Conservation (phyloP, 2,329 filamentous ascomycete genomes). For the Cladophialophora yegresii region DNA sequence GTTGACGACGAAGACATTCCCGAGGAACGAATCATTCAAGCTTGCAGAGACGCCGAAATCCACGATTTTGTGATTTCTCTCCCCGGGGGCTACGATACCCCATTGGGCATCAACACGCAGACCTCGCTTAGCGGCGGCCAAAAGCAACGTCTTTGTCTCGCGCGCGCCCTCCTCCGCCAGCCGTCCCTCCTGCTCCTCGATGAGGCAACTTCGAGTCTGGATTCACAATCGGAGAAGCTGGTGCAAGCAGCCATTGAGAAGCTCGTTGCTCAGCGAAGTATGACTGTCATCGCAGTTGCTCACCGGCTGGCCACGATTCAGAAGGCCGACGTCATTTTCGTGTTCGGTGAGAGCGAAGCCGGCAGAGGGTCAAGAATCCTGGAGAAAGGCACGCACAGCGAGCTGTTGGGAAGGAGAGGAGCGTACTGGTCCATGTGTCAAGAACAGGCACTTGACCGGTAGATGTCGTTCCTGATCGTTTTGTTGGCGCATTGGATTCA, state of each 20-base stretch:
- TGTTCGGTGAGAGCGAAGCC: conserved; percentile 63
- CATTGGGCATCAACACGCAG: conserved; percentile 53
- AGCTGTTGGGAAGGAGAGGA: conserved; percentile 55
- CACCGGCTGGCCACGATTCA: conserved; percentile 76
- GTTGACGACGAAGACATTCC: conserved; percentile 40
- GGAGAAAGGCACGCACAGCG: conserved; percentile 63
- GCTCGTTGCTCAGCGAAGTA: conserved; percentile 52
- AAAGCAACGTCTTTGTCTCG: conserved; percentile 59
- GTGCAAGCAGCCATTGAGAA: conserved; percentile 70
- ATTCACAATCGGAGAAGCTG: conserved; percentile 66
- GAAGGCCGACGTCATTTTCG: conserved; percentile 77
- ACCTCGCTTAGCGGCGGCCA: conserved; percentile 57
- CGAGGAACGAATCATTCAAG: conserved; percentile 49
- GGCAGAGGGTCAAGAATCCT: conserved; percentile 50
- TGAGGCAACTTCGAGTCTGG: conserved; percentile 62
- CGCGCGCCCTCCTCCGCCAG: conserved; percentile 56
- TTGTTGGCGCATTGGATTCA: too few species aligned
- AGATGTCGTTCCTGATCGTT: not conserved
- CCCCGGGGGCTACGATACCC: conserved; percentile 54
- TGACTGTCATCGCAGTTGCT: conserved; percentile 72
- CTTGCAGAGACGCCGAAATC: conserved; percentile 56
- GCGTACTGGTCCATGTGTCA: conserved; percentile 56
- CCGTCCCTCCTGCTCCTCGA: conserved; percentile 59
- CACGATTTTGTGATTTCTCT: conserved; percentile 57
- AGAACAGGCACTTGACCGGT: conserved; percentile 37